Conservation (phyloP, 257 asterid species). For the Parsonsia alboflavescens region DNA sequence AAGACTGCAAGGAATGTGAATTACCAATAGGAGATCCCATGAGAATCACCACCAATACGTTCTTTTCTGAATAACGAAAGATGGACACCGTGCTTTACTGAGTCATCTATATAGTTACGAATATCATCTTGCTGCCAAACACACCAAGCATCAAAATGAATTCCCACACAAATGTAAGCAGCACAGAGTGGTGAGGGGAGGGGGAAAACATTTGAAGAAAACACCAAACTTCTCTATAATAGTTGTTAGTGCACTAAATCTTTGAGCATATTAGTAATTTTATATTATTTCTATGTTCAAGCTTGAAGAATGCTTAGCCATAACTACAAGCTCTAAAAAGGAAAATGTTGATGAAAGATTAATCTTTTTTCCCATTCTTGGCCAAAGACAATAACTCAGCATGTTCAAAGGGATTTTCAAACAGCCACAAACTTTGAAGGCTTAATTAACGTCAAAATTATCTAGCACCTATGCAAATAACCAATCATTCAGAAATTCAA, state of each 20-base stretch:
- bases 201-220: background rate
- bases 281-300: background rate
- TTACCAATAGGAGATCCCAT: conserved; percentile 94
- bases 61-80: conserved; percentile 78
- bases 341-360: background rate
- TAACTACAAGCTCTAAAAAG: background rate
- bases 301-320: background rate
- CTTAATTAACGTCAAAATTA: background rate
- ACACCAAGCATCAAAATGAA: conserved; percentile 21
- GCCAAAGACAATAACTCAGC: background rate
- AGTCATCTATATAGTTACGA: conserved; percentile 67
- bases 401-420: background rate
- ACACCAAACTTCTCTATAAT: background rate
- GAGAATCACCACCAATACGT: conserved; percentile 92
- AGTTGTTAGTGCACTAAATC: background rate
- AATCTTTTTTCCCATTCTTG: background rate
- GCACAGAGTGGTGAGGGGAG: background rate
- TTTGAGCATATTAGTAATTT: background rate
- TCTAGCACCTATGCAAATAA: background rate
- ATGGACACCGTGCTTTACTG: conserved; percentile 67
- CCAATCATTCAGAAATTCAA: background rate
- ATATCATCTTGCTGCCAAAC: conserved; percentile 97
- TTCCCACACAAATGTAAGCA: background rate
- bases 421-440: background rate
- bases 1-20: background rate